These are phyloP conservation scores for Aspergillus phoenicis DNA, from an alignment of 2,329 filamentous ascomycete genomes.

Conservation along the genomic window DNA sequence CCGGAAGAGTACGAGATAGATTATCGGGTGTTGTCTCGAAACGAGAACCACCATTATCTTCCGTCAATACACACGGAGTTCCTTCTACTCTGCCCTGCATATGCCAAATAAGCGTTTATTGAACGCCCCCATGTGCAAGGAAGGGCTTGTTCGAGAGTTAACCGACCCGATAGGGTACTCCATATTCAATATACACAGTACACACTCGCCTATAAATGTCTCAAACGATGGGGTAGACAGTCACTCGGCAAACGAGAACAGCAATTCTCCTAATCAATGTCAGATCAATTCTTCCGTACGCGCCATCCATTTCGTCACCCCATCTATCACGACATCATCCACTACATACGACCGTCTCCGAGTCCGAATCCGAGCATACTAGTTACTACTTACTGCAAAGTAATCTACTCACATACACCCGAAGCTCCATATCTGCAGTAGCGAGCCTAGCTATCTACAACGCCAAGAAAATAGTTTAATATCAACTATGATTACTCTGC, in stretches of 20 bases:
- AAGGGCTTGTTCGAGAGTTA: background rate
- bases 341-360: background rate
- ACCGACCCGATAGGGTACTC: too few species aligned
- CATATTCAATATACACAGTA: background rate
- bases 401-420: too few species aligned
- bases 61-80: too few species aligned
- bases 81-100: background rate
- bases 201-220: background rate
- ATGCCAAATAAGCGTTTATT: background rate
- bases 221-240: background rate
- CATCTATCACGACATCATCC: background rate
- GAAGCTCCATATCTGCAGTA: too few species aligned
- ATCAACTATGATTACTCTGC: background rate
- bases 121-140: background rate
- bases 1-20: background rate
- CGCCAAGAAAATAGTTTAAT: constrained; percentile 5
- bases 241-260: background rate
- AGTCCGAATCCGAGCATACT: background rate
- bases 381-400: too few species aligned
- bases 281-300: background rate
- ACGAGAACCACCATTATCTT: too few species aligned
- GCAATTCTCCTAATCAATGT: background rate
- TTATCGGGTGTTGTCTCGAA: background rate
- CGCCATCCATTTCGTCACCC: background rate
- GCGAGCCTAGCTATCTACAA: background rate